Percentiles rank a stretch among this genome's conserved stretches.
Evolutionary conservation across 2,329 filamentous ascomycete genomes (phyloP).

Genomic region (Dichotomopilus funicola): DNA sequence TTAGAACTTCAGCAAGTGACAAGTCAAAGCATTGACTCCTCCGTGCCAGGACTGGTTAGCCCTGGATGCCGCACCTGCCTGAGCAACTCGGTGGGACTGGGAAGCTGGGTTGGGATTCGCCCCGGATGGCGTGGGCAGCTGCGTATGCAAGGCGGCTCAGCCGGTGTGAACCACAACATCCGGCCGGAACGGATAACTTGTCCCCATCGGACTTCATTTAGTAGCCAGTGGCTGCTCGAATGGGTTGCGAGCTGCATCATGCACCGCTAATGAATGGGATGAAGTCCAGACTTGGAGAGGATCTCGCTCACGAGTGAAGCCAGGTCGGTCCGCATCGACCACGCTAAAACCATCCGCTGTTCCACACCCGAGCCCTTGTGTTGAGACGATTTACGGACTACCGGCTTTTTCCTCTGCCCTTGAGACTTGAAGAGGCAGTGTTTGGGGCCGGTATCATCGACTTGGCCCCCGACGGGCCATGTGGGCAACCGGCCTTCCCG

Average conservation of each 20-base stretch:
- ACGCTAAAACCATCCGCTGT: too few relatives aligned
- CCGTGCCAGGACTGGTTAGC: neutral
- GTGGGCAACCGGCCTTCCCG: neutral
- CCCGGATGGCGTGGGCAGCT: neutral
- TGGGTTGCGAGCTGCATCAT: constrained; percentile 7
- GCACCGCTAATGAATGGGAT: neutral
- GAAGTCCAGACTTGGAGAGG: neutral
- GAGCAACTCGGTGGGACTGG: neutral
- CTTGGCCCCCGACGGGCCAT: constrained; percentile 8
- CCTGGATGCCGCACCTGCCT: neutral
- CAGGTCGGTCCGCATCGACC: too few relatives aligned
- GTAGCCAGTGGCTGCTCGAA: constrained; percentile 3
- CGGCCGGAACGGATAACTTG: neutral
- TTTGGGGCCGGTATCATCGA: constrained; percentile 15
- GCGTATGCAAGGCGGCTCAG: constrained; percentile 1
- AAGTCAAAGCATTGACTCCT: neutral
- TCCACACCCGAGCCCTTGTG: neutral
- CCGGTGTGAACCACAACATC: neutral
- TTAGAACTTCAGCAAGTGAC: neutral
- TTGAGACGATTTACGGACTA: neutral
- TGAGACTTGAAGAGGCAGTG: neutral
- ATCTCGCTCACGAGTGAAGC: neutral
- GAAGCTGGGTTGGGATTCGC: constrained; percentile 3
- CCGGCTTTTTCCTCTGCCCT: neutral
- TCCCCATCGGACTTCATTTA: neutral